These are phyloP conservation scores for Pestalotiopsis sp. DNA, from an alignment of 2,329 filamentous ascomycete genomes.

Conservation along the genomic window DNA sequence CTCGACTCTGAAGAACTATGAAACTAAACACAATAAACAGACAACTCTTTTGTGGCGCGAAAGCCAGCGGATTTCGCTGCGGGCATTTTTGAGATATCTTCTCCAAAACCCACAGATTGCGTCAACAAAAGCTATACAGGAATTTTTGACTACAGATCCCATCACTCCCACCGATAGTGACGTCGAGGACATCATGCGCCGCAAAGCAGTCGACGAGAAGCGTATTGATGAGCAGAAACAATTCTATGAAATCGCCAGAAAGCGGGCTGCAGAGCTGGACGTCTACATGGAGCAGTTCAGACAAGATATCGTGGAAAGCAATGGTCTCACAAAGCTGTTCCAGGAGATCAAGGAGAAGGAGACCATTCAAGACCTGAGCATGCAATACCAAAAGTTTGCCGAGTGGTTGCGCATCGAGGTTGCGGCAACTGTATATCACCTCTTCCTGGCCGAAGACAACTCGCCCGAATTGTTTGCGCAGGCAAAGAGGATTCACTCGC, in stretches of 20 bases:
- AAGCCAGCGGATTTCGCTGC: conserved; percentile 85
- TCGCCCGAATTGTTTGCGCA: conserved; percentile 95
- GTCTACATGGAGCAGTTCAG: conserved; percentile 96
- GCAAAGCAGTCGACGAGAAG: conserved; percentile 84
- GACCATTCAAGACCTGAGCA: conserved; percentile 83
- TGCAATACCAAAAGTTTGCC: conserved; percentile 97
- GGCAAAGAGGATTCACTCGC: conserved; percentile 88
- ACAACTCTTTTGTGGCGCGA: conserved; percentile 76
- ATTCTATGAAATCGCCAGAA: conserved; percentile 94
- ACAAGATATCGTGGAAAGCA: conserved; percentile 67
- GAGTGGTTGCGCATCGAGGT: conserved; percentile 98
- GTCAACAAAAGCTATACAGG: conserved; percentile 77
- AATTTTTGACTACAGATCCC: conserved; percentile 78
- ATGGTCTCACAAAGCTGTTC: conserved; percentile 91
- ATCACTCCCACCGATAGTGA: conserved; percentile 82
- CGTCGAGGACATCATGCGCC: conserved; percentile 74
- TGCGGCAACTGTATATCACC: conserved; percentile 92
- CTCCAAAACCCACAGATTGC: conserved; percentile 84
- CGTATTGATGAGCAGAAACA: conserved; percentile 89
- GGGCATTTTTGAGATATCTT: conserved; percentile 86
- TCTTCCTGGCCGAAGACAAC: conserved; percentile 98
- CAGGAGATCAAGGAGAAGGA: conserved; percentile 90
- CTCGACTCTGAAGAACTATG: background rate
- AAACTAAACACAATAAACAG: conserved; percentile 35
- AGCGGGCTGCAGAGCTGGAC: conserved; percentile 88